phyloP scores from a whole-genome alignment of 2,329 filamentous ascomycete genomes.

The Sporothrix brasiliensis region DNA sequence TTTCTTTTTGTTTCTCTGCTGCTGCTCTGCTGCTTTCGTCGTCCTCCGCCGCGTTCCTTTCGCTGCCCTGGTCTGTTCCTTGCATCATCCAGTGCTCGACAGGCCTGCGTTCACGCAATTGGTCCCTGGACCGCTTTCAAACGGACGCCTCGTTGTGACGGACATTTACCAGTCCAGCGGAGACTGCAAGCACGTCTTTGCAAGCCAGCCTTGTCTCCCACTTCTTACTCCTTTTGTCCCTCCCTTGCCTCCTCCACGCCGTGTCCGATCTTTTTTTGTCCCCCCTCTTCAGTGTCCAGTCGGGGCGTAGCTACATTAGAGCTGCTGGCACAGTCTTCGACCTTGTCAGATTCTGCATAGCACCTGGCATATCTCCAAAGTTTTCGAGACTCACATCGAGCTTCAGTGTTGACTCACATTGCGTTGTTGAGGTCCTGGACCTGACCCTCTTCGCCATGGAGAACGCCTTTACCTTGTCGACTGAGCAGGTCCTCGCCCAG shows the following conservation, averaged over 20 bases:
- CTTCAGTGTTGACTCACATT: background rate
- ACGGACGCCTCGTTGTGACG: constrained; percentile 10
- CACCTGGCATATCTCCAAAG: background rate
- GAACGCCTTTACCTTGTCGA: constrained; percentile 62
- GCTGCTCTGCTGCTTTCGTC: background rate
- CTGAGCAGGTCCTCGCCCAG: constrained; percentile 60
- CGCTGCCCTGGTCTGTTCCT: background rate
- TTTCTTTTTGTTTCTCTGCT: background rate
- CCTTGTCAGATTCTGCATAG: background rate
- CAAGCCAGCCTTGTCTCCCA: constrained; percentile 10
- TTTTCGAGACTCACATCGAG: background rate
- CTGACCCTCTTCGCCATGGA: constrained; percentile 53
- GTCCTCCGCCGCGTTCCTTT: too few species aligned
- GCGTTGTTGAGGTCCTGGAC: background rate
- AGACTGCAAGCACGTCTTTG: constrained; percentile 6
- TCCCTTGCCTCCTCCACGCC: constrained; percentile 5
- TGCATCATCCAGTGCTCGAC: background rate
- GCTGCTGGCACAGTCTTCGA: background rate
- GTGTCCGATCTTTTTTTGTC: background rate
- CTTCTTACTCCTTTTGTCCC: background rate
- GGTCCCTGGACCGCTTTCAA: constrained; percentile 24
- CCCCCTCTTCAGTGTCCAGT: too few species aligned
- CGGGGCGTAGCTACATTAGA: background rate
- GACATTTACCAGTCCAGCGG: constrained; percentile 11
- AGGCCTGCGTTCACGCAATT: constrained; percentile 20